Base-by-base conservation (phyloP, 1,139 yeast genomes). In the Pneumocystis murina region DNA sequence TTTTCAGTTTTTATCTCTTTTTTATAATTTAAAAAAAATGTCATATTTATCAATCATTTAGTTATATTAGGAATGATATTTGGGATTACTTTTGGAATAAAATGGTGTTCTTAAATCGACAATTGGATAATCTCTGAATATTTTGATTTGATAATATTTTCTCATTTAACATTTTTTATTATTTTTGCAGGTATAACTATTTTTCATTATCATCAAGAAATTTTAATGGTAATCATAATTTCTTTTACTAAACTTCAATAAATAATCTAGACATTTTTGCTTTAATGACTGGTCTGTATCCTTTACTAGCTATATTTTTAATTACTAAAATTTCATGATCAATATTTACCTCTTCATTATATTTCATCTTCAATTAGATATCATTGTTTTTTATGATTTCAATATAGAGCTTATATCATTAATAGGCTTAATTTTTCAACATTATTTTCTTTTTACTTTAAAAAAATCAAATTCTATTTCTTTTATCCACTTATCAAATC, bases 381-480 rank as follows among this genome's bases (percentile, higher is more conserved):
- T 58, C 41, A 65, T 61, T 67, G 41, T 61, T 65, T 36, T 61
- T 67, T 36, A 63, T 64, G 69, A 35, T 68, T 69, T n/a, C 66
- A 71, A 1, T 64, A 69, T 20, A 64, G 69, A 43, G 65, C 70
- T 5, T 66, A 70, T 28, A 66, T 75, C 8, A 67, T 74, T 40
- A 68, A 70, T 2, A 43, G 24, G 54, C 14, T 63, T 76, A 10
- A 66, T 81, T 7, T 70, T 88, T 61, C 95, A 90, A 71, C 85
- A 88, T 69, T 77, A 89, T 61, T 77, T 92, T 0, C 92, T 91
- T 71, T 92, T 88, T 75, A 87, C 89, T 14, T 80, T 86, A 75
- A 97, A 97, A 0, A 89, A 88, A 64, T 90, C 97, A 0, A 92
- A 92, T 71, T 90, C 96, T 62, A 79, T 92, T 69, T 94, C 97